Evolutionary conservation across 345 rosid genomes (phyloP), one percentile per base, ranked within the genome.

Genomic region (Populus tremula): DNA sequence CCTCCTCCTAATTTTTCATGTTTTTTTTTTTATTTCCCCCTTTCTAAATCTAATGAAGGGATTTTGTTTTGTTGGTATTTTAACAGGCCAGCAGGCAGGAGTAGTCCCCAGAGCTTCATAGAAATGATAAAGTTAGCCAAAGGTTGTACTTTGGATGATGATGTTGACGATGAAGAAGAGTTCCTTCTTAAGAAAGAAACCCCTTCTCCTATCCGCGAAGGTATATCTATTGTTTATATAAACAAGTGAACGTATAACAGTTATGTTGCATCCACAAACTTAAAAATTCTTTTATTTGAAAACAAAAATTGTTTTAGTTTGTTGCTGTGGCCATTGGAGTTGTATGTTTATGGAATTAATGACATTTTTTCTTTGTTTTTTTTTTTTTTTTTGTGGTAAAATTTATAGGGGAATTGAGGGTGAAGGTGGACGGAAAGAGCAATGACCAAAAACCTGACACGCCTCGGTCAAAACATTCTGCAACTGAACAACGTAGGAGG

Each of bases 381-480:
- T 25, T 25, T 25, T 71, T 25, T 31, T 12, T 47, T 43, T 76
- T 78, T 6, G 86, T 31, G 33, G 33, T 31, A 31, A 31, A 31
- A 31, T 31, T 31, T 31, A 31, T 31, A 87, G 97, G 82, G 29
- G 95, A 90, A 66, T 75, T 92, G 84, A 88, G 87, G 67, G 89
- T 91, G 70, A 89, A 88, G 82, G 87, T 89, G 76, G 93, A 90
- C 8, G 90, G 86, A 27, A 90, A 86, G 87, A 87, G 85, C 79
- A 78, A 85, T 54, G 98, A 94, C n/a, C 95, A 89, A 87, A 92
- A 89, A 83, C 87, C 89, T 18, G 89, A 86, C 87, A 94, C 98
- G 6, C 97, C 97, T 3, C 88, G 97, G 74, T 96, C 99, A 71
- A 96, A 96, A 85, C 99, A 96, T 86, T 96, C 99, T 59, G 96